These are phyloP conservation scores for Pyricularia sp. DNA, from an alignment of 2,329 filamentous ascomycete genomes.

Conservation along the genomic window DNA sequence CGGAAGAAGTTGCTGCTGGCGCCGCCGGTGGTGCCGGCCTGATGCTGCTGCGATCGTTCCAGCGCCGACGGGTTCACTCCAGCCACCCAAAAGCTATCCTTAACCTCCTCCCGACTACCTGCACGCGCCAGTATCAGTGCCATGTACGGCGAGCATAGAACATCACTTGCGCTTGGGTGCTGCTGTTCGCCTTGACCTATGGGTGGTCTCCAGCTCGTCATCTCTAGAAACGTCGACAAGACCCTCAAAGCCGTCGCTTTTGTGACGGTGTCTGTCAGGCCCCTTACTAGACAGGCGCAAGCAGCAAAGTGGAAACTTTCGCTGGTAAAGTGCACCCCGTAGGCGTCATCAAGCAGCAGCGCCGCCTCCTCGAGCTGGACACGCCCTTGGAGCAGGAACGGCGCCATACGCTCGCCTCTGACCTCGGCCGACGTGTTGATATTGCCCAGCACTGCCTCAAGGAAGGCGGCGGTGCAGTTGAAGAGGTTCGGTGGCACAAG, in stretches of 20 bases:
- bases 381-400: constrained; percentile 51
- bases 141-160: constrained; percentile 46
- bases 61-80: constrained; percentile 38
- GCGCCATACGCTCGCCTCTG: constrained; percentile 48
- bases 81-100: constrained; percentile 52
- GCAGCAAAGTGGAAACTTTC: constrained; percentile 61
- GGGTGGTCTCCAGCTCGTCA: constrained; percentile 28
- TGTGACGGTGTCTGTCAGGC: constrained; percentile 53
- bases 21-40: constrained; percentile 14
- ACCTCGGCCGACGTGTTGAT: constrained; percentile 53
- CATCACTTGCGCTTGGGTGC: constrained; percentile 14
- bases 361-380: constrained; percentile 52
- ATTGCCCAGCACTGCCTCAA: constrained; percentile 56
- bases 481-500: constrained; percentile 54
- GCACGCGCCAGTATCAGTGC: constrained; percentile 49
- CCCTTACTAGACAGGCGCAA: constrained; percentile 54
- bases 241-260: constrained; percentile 49
- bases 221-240: constrained; percentile 51
- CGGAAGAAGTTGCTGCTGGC: constrained; percentile 21
- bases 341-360: constrained; percentile 51
- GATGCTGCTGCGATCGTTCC: constrained; percentile 19
- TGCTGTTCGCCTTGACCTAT: constrained; percentile 17
- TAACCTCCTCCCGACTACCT: constrained; percentile 47
- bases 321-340: constrained; percentile 53
- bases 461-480: constrained; percentile 55